Evolutionary conservation across 2,329 filamentous ascomycete species (phyloP), one percentile per base, ranked within the genome.

Genomic region (Leptographium procerum): DNA sequence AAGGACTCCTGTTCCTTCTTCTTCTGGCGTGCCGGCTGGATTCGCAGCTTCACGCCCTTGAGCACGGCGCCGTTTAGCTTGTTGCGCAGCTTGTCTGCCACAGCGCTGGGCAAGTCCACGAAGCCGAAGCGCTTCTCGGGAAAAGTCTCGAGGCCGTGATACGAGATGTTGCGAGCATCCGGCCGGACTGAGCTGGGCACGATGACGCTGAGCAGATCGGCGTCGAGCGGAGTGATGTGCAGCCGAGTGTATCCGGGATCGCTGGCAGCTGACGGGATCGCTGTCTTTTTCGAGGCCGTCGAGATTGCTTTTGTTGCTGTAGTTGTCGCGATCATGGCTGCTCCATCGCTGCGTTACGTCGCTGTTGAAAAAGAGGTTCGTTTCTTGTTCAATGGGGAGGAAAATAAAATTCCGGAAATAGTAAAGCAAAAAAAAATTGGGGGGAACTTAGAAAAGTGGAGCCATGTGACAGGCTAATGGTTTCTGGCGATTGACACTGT

Each of bases 121-220:
- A 88, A 99, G 58, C 92, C 94, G 83, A 90, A 99, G 57, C 83
- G 86, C 69, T 84, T 87, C 64, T 99, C 94, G 16, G 92, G 92
- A 63, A 95, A 96, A 0, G 91, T 91, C 68, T 90, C 82, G 64
- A 96, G 74, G 6, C 78, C 77, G 72, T 97, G 92, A 73, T 87
- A 96, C n/a, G 91, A 96, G 56, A 96, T 82, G 68, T 91, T 89
- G 61, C 84, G 83, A 24, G 89, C 89, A 52, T 76, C 75, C 16
- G 83, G 77, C 40, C 84, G 81, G 16, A 89, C 68, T 1, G 86
- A 80, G 1, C 85, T 77, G 26, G 89, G 84, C 53, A 99, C 72
- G 60, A 95, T 82, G 54, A 86, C 77, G 58, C 82, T 79, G 59
- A 94, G 77, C 22, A 97, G 81, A 9, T 86, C 82, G 45, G 86